Evolutionary conservation across 2,329 filamentous ascomycete genomes (phyloP).

Genomic region (Chaetomium sp.): DNA sequence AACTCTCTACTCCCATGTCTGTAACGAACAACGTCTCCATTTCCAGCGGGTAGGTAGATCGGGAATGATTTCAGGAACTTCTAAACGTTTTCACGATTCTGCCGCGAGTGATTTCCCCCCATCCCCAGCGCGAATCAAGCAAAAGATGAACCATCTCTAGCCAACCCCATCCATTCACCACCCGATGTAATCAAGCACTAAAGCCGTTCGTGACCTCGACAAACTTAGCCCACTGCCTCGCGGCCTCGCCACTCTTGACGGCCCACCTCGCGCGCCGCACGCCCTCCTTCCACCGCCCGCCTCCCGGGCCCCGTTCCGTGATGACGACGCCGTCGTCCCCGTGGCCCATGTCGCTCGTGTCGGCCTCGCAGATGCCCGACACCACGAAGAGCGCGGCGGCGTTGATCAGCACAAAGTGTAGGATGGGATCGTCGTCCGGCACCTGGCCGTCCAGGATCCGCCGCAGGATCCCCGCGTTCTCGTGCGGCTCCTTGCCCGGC

Average conservation of each 20-base stretch:
- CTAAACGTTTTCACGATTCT: background rate
- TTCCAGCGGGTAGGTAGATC: background rate
- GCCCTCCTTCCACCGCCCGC: conserved; percentile 92
- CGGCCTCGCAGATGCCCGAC: conserved; percentile 82
- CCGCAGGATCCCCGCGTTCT: conserved; percentile 85
- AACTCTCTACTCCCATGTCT: background rate
- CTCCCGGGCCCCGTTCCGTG: conserved; percentile 79
- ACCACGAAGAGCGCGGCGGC: conserved; percentile 85
- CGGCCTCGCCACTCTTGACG: conserved; percentile 82
- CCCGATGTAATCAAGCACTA: conserved; percentile 24
- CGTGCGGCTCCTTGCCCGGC: conserved; percentile 78
- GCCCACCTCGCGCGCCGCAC: conserved; percentile 85
- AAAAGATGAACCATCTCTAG: background rate
- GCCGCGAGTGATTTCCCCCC: background rate
- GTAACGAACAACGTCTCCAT: background rate
- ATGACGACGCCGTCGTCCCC: conserved; percentile 82
- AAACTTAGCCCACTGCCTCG: conserved; percentile 79
- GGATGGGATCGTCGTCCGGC: conserved; percentile 74
- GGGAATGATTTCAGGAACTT: background rate
- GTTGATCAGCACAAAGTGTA: conserved; percentile 94
- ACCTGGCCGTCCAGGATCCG: conserved; percentile 75
- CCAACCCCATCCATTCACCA: background rate
- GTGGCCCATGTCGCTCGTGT: conserved; percentile 75
- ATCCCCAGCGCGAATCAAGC: background rate
- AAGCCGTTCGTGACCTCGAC: conserved; percentile 73